Evolutionary conservation across 164 flowering plant genomes (phyloP), one percentile per base, ranked within the genome.

Genomic region (Annona squamosa): DNA sequence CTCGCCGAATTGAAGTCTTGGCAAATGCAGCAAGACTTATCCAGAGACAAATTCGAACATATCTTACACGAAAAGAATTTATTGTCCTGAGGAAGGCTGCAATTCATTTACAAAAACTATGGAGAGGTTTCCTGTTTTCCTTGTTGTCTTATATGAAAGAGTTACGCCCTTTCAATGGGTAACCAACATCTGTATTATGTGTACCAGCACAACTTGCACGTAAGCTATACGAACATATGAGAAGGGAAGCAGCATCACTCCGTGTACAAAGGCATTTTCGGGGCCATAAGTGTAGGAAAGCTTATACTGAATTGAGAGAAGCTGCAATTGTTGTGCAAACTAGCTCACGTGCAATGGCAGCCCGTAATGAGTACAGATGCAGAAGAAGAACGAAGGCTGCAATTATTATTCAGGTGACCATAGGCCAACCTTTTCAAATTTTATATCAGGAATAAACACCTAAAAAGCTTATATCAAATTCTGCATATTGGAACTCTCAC

Each of bases 11-110:
- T 66, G 97, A 93, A 80, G 79, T 93, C 65, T 75, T 93, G 66
- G 94, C 88, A 46, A 80, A 72, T 74, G 91, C 98, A 59, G 91
- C 93, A 47, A 88, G 85, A 80, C 79, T 71, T 65, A 87, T 93
- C 66, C 98, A 93, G 76, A 81, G 97, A 79, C 87, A 87, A 85
- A 87, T 89, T 63, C 83, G 86, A 72, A 89, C 98, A 65, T 68
- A 86, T 82, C 85, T 93, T 19, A 75, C 88, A 4, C 75, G 93
- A 66, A 90, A 84, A 78, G 91, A 91, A 75, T 93, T 88, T 74
- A 81, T 88, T 67, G 47, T 75, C 9, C 77, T 87, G 43, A 73
- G 84, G 48, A 85, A 75, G 76, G 91, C 93, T 48, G 73, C 97
- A 13, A 86, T 88, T 72, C 70, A 79, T 59, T 70, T 82, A 68